Percentiles rank a stretch among this genome's conserved stretches.
Evolutionary conservation across 805 yeast genomes (phyloP).

Genomic region (Novakomyces olei): DNA sequence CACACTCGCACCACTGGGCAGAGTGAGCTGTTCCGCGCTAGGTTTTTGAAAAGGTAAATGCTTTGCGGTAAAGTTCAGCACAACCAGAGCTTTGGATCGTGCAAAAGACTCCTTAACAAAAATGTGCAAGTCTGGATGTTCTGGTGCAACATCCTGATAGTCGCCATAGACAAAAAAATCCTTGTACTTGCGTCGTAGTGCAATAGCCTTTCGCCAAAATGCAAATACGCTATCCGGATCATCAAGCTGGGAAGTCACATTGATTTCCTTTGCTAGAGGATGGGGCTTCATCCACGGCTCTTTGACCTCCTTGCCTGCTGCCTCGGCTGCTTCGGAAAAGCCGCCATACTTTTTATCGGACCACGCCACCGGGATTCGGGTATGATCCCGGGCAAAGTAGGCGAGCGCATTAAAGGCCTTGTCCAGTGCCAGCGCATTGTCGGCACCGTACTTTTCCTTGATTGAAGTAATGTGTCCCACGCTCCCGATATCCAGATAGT

Average conservation of each 20-base stretch:
- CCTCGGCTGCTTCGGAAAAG: conserved; percentile 21
- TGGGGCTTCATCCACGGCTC: conserved; percentile 37
- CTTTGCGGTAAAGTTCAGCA: no score
- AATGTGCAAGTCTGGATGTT: conserved; percentile 22
- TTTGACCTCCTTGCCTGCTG: no score
- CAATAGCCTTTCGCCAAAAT: conserved; percentile 26
- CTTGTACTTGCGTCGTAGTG: conserved; percentile 23
- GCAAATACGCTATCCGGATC: conserved; percentile 26
- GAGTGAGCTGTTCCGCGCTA: no score
- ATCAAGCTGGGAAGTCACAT: conserved; percentile 24
- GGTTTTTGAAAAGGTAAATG: no score
- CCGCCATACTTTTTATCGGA: conserved; percentile 23
- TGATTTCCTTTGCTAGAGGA: conserved; percentile 25
- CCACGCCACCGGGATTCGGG: conserved; percentile 40
- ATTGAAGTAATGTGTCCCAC: no score
- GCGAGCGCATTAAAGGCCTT: conserved; percentile 2
- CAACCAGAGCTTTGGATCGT: no score
- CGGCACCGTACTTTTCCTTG: no score
- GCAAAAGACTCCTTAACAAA: conserved; percentile 20
- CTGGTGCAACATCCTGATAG: conserved; percentile 25
- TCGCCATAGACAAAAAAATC: conserved; percentile 27
- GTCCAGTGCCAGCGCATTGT: conserved; percentile 10
- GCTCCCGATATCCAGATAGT: conserved; percentile 28
- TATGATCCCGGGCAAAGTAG: conserved; percentile 25
- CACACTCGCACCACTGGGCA: no score